Base-by-base conservation (phyloP, 257 asterid species). In the Coffea canephora region DNA sequence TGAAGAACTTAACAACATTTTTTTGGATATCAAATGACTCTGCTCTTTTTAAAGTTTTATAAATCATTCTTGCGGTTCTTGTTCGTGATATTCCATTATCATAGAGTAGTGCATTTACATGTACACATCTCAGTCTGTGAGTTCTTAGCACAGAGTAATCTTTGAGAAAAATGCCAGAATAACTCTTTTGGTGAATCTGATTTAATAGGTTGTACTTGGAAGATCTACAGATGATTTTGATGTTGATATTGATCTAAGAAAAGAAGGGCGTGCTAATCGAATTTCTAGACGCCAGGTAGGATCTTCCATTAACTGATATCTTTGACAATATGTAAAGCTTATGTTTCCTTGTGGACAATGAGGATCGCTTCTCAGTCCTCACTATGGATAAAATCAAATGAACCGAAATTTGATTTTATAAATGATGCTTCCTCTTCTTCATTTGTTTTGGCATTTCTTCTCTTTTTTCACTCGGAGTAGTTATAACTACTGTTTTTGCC, bases 201-300 rank as follows among this genome's bases (percentile, higher is more conserved):
- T 49, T 78, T 85, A 83, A 79, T 83, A 96, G 99, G 94, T 94
- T 79, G 78, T 90, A 75, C 95, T 96, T 75, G 99, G 99, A 87
- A 94, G 99, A 88, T 90, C 99, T 39, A 94, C 99, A 3, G 97
- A 92, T 77, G 99, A 92, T 83, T 74, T 83, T 78, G 90, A 88
- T 71, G 97, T 96, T 78, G 99, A 94, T 84, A 91, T 96, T 86
- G 98, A 96, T 88, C 85, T 96, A 77, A 86, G 95, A 69, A 89
- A 87, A 91, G 99, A 94, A 91, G 98, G 99, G 41, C 91, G 89
- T 74, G 99, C 99, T 77, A 94, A 96, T 87, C 94, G 90, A 88
- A 89, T 96, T 79, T 96, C 99, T 72, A 90, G 99, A 83, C 93
- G 96, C 48, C 99, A 96, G 97, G 98, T 96, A 83, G 71, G 71